A percentile compares a stretch with the other conserved stretches of the same genome.
phyloP scores from a whole-genome alignment of 306 rosid species.

The Albizia julibrissin region DNA sequence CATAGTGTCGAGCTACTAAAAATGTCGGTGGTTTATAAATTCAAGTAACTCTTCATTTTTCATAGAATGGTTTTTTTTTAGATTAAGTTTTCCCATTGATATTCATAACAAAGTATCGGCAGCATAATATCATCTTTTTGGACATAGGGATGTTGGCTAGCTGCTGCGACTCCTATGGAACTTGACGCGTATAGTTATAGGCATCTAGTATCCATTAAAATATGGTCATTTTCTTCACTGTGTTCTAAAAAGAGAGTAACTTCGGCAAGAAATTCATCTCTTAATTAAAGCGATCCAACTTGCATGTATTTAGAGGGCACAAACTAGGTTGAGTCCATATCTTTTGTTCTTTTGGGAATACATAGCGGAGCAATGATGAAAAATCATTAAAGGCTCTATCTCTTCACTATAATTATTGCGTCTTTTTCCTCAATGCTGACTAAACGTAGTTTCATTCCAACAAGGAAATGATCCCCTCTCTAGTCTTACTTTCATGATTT shows the following conservation, averaged over 20 bases:
- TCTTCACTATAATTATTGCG: conserved; percentile 17
- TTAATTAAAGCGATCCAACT: conserved; percentile 2
- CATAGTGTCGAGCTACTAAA: too few species aligned
- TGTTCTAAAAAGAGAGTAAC: conserved; percentile 1
- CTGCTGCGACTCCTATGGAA: neutral
- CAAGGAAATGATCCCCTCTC: neutral
- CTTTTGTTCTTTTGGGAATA: conserved; percentile 3
- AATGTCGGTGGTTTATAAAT: too few species aligned
- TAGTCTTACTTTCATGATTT: neutral
- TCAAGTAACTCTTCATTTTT: too few species aligned
- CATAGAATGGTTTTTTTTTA: too few species aligned
- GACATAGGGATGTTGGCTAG: neutral
- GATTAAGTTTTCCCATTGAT: too few species aligned
- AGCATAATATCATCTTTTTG: neutral
- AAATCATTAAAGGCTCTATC: conserved; percentile 28
- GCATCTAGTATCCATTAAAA: conserved; percentile 2
- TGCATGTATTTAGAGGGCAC: neutral
- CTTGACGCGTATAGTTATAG: conserved; percentile 2
- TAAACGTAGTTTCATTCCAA: conserved; percentile 8
- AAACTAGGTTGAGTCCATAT: neutral
- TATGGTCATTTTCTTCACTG: neutral
- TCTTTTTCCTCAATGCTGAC: conserved; percentile 19
- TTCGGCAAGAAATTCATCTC: conserved; percentile 6
- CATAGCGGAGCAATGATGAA: neutral
- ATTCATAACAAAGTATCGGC: neutral